Evolutionary conservation across 257 asterid genomes (phyloP).

Genomic region (Scutellaria barbata): DNA sequence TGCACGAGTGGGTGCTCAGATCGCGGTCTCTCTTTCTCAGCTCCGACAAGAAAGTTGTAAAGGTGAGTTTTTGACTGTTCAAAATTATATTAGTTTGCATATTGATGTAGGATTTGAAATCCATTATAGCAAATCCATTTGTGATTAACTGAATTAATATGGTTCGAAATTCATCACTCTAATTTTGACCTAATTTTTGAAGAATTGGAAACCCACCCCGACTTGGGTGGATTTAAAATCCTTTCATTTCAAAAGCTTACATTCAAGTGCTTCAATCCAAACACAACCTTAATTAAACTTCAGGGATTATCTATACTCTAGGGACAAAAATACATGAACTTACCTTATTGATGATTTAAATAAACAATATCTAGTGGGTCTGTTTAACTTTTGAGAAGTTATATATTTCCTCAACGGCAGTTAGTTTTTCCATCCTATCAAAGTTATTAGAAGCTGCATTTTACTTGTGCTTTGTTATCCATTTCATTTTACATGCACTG

Average conservation of each 20-base stretch:
- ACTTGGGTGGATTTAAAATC: too few species aligned
- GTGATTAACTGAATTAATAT: too few species aligned
- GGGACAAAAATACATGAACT: neutral
- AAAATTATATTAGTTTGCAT: neutral
- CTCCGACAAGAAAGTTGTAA: slow-evolving; percentile 44
- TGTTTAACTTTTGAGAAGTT: neutral
- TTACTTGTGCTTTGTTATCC: neutral
- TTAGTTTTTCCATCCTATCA: neutral
- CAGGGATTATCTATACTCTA: neutral
- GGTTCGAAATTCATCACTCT: too few species aligned
- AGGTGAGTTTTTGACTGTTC: slow-evolving; percentile 37
- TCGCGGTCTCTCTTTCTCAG: slow-evolving; percentile 78
- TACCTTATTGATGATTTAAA: neutral
- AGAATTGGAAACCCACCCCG: too few species aligned
- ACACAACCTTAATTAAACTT: neutral
- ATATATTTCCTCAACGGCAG: neutral
- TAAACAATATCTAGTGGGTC: neutral
- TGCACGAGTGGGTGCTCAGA: slow-evolving; percentile 76
- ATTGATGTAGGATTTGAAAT: too few species aligned
- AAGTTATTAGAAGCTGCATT: neutral
- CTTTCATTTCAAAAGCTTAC: too few species aligned
- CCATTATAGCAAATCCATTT: too few species aligned
- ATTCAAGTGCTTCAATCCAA: too few species aligned
- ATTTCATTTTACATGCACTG: neutral
- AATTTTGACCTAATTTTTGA: too few species aligned